These are phyloP conservation scores for Ophiostoma tasmaniense DNA, from an alignment of 2,329 filamentous ascomycete genomes.

Conservation along the genomic window DNA sequence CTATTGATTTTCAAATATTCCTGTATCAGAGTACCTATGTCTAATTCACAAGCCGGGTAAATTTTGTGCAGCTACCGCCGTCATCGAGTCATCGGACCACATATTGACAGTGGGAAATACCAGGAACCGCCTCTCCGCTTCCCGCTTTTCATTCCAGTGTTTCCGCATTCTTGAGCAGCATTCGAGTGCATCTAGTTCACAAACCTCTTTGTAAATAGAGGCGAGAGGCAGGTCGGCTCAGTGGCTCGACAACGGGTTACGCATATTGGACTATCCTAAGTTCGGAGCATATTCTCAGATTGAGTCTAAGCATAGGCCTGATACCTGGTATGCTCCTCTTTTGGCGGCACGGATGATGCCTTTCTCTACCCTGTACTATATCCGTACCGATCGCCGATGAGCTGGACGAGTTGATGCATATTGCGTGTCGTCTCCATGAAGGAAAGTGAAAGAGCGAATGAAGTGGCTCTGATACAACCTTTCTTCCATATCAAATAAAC, in stretches of 20 bases:
- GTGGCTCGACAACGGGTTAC: not conserved
- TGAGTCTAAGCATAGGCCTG: not conserved
- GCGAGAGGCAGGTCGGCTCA: not conserved
- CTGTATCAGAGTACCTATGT: no score
- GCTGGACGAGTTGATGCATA: not conserved
- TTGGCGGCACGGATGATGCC: not conserved
- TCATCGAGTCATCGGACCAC: not conserved
- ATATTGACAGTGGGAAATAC: not conserved
- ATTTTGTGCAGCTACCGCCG: not conserved
- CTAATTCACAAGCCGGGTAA: not conserved
- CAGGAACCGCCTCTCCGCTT: not conserved
- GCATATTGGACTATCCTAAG: not conserved
- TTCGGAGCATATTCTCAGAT: not conserved
- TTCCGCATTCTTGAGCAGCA: not conserved
- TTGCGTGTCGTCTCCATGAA: not conserved
- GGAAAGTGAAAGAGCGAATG: no score
- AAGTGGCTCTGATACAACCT: no score
- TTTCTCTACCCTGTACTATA: not conserved
- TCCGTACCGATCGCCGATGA: not conserved
- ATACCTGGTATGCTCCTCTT: not conserved
- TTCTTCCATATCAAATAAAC: no score
- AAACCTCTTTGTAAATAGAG: no score
- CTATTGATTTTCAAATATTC: not conserved
- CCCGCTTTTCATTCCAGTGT: slow-evolving; percentile 1
- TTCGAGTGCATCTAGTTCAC: no score